Conservation (phyloP, 768 basidiomycete species). For the Terana coerulea region DNA sequence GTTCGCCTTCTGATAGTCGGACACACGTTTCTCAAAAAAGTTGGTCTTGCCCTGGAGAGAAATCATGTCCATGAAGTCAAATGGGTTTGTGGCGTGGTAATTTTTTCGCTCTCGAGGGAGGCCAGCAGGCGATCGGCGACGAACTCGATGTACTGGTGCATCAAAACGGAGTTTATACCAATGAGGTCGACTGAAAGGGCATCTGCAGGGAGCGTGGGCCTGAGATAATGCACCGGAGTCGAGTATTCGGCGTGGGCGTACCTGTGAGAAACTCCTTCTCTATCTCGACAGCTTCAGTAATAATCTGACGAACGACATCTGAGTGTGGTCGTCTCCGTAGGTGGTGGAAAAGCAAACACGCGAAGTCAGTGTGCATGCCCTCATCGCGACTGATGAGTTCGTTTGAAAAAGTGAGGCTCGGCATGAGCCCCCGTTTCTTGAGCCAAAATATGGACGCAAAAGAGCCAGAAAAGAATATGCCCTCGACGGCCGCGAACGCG, state of each 20-base stretch:
- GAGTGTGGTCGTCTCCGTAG: slow-evolving; percentile 80
- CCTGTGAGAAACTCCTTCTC: slow-evolving; percentile 86
- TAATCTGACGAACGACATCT: slow-evolving; percentile 63
- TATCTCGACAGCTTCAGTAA: slow-evolving; percentile 79
- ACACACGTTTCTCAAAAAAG: slow-evolving; percentile 95
- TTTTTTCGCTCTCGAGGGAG: slow-evolving; percentile 78
- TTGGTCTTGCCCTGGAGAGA: slow-evolving; percentile 96
- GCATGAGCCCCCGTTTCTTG: slow-evolving; percentile 98
- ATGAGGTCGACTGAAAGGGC: slow-evolving; percentile 84
- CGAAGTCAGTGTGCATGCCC: slow-evolving; percentile 96
- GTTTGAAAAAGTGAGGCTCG: slow-evolving; percentile 93
- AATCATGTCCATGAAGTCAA: slow-evolving; percentile 95
- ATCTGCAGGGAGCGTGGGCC: slow-evolving; percentile 39
- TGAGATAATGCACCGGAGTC: background rate
- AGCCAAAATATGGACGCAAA: slow-evolving; percentile 96
- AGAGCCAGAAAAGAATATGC: slow-evolving; percentile 94
- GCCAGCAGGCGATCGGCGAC: slow-evolving; percentile 88
- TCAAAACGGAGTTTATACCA: slow-evolving; percentile 88
- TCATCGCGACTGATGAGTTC: slow-evolving; percentile 95
- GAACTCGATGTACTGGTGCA: slow-evolving; percentile 90
- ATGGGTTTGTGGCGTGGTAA: slow-evolving; percentile 77
- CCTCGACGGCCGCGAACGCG: slow-evolving; percentile 94
- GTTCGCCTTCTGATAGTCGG: slow-evolving; percentile 72
- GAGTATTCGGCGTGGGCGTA: slow-evolving; percentile 22
- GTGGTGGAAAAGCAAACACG: slow-evolving; percentile 85